phyloP scores from a whole-genome alignment of 129 eudicot genomes.

The Ambrosia artemisiifolia region DNA sequence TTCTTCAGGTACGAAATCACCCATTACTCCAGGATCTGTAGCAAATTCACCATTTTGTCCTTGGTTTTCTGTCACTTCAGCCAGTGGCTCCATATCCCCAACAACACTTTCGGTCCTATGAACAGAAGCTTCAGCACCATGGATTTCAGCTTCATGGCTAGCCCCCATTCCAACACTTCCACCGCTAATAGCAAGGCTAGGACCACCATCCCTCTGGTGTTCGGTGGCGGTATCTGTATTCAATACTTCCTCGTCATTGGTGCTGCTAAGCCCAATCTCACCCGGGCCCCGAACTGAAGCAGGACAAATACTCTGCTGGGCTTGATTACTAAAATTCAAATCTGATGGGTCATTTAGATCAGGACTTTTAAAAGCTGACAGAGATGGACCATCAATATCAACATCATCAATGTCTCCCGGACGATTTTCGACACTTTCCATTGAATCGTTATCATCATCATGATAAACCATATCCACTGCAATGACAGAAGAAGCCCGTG shows the following conservation, averaged over 20 bases:
- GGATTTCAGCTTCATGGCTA: conserved; percentile 96
- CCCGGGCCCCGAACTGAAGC: conserved; percentile 48
- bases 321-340: conserved; percentile 74
- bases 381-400: conserved; percentile 52
- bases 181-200: conserved; percentile 74
- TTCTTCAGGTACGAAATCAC: conserved; percentile 66
- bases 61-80: conserved; percentile 81
- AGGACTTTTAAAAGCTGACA: conserved; percentile 39
- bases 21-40: conserved; percentile 8
- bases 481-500: conserved; percentile 83
- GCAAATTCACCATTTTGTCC: conserved; percentile 77
- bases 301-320: conserved; percentile 81
- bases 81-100: conserved; percentile 74
- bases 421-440: conserved; percentile 91
- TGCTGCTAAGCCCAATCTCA: conserved; percentile 85
- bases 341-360: conserved; percentile 66
- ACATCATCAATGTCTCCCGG: conserved; percentile 73
- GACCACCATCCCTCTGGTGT: conserved; percentile 57
- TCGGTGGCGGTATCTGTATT: conserved; percentile 58
- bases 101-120: conserved; percentile 72
- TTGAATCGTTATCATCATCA: conserved; percentile 61
- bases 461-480: conserved; percentile 78
- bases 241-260: conserved; percentile 73
- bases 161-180: conserved; percentile 95
- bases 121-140: conserved; percentile 63